These are phyloP conservation scores for Onygenales sp. DNA, from an alignment of 2,329 filamentous ascomycete genomes.

Conservation along the genomic window DNA sequence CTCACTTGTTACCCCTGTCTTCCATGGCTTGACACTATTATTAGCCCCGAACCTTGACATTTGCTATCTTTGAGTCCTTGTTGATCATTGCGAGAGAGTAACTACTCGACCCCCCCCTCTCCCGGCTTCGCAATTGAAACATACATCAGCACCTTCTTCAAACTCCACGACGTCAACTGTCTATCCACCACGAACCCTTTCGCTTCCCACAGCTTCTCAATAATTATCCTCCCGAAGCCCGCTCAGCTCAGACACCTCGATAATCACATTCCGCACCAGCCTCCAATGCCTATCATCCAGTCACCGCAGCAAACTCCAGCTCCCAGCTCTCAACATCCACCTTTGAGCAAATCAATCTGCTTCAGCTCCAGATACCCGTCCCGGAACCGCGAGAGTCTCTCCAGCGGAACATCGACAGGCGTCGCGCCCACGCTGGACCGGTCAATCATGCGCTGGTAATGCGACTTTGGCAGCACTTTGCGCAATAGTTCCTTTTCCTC, in stretches of 20 bases:
- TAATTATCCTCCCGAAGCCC: constrained; percentile 1
- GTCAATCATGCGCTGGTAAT: too few species aligned
- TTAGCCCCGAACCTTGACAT: background rate
- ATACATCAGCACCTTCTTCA: background rate
- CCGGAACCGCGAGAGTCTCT: constrained; percentile 14
- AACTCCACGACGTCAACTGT: background rate
- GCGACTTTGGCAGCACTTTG: too few species aligned
- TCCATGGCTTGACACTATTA: background rate
- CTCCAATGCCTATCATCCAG: constrained; percentile 16
- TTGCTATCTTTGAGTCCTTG: background rate
- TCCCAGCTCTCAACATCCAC: constrained; percentile 20
- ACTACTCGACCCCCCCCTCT: background rate
- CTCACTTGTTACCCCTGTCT: background rate
- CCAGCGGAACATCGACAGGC: constrained; percentile 9
- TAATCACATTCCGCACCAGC: constrained; percentile 11
- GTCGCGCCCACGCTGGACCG: too few species aligned
- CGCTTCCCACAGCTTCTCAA: constrained; percentile 11
- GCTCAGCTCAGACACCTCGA: constrained; percentile 14
- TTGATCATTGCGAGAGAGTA: background rate
- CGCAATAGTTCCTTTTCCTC: too few species aligned
- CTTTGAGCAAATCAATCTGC: constrained; percentile 20
- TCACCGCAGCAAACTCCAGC: constrained; percentile 14
- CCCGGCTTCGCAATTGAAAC: background rate
- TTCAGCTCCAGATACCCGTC: constrained; percentile 4
- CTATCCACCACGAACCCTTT: constrained; percentile 14